A percentile compares a stretch with the other conserved stretches of the same genome.
These are phyloP conservation scores for Hanseniaspora occidentalis DNA, from an alignment of 805 yeast species.

Conservation along the genomic window DNA sequence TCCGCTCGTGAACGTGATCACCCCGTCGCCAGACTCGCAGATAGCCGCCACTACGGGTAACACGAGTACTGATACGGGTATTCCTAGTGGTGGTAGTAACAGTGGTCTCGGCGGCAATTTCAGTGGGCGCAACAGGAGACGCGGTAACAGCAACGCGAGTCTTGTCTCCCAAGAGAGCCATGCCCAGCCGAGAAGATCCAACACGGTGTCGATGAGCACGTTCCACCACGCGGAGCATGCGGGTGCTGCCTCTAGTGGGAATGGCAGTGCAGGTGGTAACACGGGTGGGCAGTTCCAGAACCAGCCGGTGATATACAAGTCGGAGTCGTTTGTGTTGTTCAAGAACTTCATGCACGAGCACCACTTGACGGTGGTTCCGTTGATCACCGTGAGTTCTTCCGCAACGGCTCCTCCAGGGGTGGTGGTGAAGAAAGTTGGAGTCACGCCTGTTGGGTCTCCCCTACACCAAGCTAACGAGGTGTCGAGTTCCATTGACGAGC, in stretches of 20 bases:
- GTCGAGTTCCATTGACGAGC: neutral
- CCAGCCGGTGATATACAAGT: constrained; percentile 10
- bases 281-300: constrained; percentile 4
- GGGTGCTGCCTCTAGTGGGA: constrained; percentile 7
- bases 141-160: neutral
- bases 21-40: no score
- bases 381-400: constrained; percentile 6
- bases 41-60: no score
- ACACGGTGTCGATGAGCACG: neutral
- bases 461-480: constrained; percentile 2
- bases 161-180: neutral
- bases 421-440: constrained; percentile 1
- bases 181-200: neutral
- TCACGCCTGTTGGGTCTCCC: constrained; percentile 1
- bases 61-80: no score
- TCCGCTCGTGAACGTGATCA: no score
- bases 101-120: no score
- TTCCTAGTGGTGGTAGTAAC: no score
- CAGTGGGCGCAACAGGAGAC: neutral
- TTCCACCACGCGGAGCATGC: neutral
- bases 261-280: constrained; percentile 1
- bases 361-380: constrained; percentile 13
- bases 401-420: constrained; percentile 1
- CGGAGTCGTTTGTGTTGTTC: constrained; percentile 15
- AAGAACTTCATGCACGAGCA: constrained; percentile 21